Conservation (phyloP, 305 asterid species). For the Fraxinus paxiana region DNA sequence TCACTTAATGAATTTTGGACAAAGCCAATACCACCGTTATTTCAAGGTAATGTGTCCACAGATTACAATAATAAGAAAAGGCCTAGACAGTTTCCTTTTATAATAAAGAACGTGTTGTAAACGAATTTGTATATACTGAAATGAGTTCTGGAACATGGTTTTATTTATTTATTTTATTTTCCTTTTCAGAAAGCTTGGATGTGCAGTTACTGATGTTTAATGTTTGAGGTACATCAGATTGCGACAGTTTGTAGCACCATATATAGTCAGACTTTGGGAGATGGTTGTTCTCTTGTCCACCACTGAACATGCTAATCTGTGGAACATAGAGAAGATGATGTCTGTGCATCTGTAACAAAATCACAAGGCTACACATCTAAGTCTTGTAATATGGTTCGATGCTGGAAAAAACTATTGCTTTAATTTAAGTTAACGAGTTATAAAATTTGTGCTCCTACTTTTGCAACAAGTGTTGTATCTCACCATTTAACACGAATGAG, state of each 20-base stretch:
- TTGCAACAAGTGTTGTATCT: background rate
- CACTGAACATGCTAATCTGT: constrained; percentile 23
- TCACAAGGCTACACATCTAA: background rate
- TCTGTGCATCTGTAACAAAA: background rate
- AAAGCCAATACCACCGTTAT: background rate
- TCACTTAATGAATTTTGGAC: background rate
- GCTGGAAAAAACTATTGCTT: background rate
- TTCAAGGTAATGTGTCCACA: background rate
- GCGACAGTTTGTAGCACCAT: constrained; percentile 23
- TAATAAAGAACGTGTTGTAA: background rate
- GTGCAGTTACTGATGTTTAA: constrained; percentile 27
- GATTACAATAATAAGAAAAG: background rate
- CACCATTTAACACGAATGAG: background rate
- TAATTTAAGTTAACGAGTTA: background rate
- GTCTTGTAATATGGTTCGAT: background rate
- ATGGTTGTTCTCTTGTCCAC: constrained; percentile 35
- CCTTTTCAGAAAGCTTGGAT: constrained; percentile 19
- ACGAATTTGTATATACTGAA: background rate
- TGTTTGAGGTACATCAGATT: constrained; percentile 19
- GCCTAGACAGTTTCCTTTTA: background rate
- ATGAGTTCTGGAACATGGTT: background rate
- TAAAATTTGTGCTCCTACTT: background rate
- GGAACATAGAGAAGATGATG: constrained; percentile 28
- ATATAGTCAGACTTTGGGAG: background rate
- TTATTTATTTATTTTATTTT: background rate